These are phyloP conservation scores for Orbilia brochopaga DNA, from an alignment of 2,329 filamentous ascomycete genomes.

Conservation along the genomic window DNA sequence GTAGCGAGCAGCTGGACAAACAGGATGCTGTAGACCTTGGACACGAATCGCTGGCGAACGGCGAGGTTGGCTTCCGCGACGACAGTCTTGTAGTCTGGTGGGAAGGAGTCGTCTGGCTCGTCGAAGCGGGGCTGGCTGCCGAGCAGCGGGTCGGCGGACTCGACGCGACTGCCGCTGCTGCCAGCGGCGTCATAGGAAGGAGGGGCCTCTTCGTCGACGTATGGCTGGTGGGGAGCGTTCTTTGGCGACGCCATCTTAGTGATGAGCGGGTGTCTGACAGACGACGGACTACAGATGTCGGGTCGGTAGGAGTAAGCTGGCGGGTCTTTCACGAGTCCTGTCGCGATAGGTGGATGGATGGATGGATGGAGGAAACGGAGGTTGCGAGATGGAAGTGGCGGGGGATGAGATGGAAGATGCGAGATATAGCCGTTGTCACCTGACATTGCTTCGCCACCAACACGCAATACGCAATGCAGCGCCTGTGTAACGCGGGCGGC, in stretches of 20 bases:
- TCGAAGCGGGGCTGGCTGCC: slow-evolving; percentile 29
- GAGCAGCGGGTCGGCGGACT: slow-evolving; percentile 44
- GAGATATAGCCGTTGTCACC: not conserved
- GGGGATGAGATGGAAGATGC: slow-evolving; percentile 1
- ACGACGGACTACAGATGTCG: not conserved
- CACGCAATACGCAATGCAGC: slow-evolving; percentile 1
- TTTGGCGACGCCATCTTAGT: slow-evolving; percentile 38
- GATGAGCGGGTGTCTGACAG: not conserved
- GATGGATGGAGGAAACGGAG: slow-evolving; percentile 9
- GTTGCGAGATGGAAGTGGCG: not conserved
- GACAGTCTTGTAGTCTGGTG: slow-evolving; percentile 78
- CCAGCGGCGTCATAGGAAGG: slow-evolving; percentile 43
- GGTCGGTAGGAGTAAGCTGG: too few relatives aligned
- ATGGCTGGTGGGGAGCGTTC: slow-evolving; percentile 36
- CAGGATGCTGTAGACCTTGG: slow-evolving; percentile 97
- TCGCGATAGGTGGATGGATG: slow-evolving; percentile 9
- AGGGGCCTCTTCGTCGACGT: slow-evolving; percentile 47
- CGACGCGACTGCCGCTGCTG: slow-evolving; percentile 35
- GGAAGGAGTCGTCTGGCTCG: slow-evolving; percentile 43
- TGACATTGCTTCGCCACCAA: slow-evolving; percentile 4
- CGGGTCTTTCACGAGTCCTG: not conserved
- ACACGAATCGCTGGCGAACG: slow-evolving; percentile 94
- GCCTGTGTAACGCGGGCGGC: not conserved
- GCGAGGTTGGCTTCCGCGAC: slow-evolving; percentile 93
- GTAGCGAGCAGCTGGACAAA: slow-evolving; percentile 92